phyloP scores from a whole-genome alignment of 225 moss, liverwort and hornwort genomes.

The Ulota crispa region DNA sequence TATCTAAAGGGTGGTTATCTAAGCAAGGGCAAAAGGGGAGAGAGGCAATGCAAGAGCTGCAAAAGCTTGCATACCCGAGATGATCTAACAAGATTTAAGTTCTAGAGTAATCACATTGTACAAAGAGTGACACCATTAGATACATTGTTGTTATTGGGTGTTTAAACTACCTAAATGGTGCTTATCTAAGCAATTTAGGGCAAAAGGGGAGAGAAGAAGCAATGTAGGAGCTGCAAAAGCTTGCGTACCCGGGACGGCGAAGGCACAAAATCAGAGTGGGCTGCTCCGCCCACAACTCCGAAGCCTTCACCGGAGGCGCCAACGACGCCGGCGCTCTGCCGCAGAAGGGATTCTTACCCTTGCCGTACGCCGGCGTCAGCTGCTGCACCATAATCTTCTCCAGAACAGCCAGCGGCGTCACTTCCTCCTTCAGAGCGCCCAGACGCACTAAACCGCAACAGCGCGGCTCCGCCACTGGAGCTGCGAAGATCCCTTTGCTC shows the following conservation, averaged over 20 bases:
- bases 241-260: constrained; percentile 73
- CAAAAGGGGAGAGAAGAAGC: background rate
- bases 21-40: too few species aligned
- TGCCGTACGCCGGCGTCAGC: constrained; percentile 55
- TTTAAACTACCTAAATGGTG: too few species aligned
- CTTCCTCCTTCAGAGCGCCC: constrained; percentile 17
- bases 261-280: constrained; percentile 67
- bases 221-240: background rate
- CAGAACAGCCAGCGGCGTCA: constrained; percentile 54
- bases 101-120: too few species aligned
- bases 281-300: constrained; percentile 59
- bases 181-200: background rate
- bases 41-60: too few species aligned
- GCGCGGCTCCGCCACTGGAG: constrained; percentile 35
- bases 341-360: constrained; percentile 40
- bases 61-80: too few species aligned
- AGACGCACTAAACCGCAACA: constrained; percentile 60
- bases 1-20: too few species aligned
- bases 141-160: too few species aligned
- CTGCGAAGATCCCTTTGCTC: constrained; percentile 58
- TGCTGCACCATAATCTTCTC: constrained; percentile 70
- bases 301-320: constrained; percentile 53
- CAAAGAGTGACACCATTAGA: too few species aligned
- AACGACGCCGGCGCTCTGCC: constrained; percentile 37
- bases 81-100: too few species aligned